Base-by-base conservation (phyloP, 306 rosid genomes). In the Glycine latifolia region DNA sequence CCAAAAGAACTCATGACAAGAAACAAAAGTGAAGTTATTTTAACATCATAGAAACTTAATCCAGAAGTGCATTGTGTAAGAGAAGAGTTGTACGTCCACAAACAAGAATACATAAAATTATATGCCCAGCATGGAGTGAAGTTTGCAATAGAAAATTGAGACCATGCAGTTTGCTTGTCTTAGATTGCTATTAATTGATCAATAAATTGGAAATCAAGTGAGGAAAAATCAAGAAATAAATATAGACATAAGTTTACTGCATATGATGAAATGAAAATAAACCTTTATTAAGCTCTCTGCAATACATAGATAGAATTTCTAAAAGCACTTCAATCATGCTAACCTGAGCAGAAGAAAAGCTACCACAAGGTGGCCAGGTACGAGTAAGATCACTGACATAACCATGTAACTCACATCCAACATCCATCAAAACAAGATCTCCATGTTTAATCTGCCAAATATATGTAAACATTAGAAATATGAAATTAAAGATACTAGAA, bases 351-450 rank as follows among this genome's bases (percentile, higher is more conserved):
- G 94, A 90, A 79, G 97, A 89, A 78, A 95, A 93, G 78, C 86
- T 88, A 78, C 98, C 99, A 83, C 88, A 93, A 61, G 97, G 98
- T 59, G 97, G 96, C 99, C 99, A 95, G 79, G 94, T 91, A 41
- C 99, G 93, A 69, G 99, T 95, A 83, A 93, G 93, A 91, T 95
- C 99, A 79, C 98, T 95, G 78, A 58, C 88, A 89, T 95, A 91
- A 61, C 98, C 97, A 77, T 93, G 98, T 82, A 89, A 82, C 85
- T 95, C 99, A 73, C 99, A 95, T 48, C 99, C 98, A 84, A 95
- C 77, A 82, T 95, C 99, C 99, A 91, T 92, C 88, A 95, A 88
- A 74, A 95, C 99, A 86, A 95, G 92, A 77, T 93, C 94, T 59
- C 97, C 97, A 61, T 91, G 90, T 87, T 87, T 87, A 73, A 95